phyloP scores from a whole-genome alignment of 345 rosid species.

The Punica granatum region DNA sequence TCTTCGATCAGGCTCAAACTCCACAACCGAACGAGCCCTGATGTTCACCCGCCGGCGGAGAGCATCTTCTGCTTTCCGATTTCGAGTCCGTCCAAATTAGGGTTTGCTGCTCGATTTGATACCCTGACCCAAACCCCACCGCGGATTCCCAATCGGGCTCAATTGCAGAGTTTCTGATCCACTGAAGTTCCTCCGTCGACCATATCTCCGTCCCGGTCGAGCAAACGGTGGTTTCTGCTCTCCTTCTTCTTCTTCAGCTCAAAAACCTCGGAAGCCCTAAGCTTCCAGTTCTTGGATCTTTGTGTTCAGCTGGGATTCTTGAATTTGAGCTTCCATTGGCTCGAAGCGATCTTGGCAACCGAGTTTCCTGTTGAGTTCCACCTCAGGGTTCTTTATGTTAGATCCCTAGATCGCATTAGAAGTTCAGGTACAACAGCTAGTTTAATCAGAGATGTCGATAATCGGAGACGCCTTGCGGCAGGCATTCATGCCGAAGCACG shows the following conservation, averaged over 20 bases:
- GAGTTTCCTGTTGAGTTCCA: neutral
- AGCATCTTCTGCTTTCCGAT: too few relatives aligned
- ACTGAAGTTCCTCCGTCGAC: neutral
- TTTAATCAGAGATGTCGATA: constrained; percentile 42
- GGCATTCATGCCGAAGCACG: constrained; percentile 86
- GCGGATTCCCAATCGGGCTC: neutral
- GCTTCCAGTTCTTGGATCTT: neutral
- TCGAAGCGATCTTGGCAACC: neutral
- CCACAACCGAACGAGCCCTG: too few relatives aligned
- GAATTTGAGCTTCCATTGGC: neutral
- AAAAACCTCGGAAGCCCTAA: neutral
- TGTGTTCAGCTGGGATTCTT: neutral
- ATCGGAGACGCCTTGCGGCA: constrained; percentile 81
- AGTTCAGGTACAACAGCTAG: neutral
- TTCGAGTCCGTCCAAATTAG: neutral
- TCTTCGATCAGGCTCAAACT: too few relatives aligned
- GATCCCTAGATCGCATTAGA: neutral
- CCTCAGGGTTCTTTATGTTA: neutral
- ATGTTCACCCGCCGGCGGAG: too few relatives aligned
- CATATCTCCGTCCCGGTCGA: neutral
- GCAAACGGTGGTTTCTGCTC: neutral
- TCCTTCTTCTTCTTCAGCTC: neutral
- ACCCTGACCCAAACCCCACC: neutral
- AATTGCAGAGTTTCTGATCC: neutral
- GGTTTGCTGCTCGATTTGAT: neutral